Conservation (phyloP, 768 basidiomycete species). For the Punctularia strigosozonata region DNA sequence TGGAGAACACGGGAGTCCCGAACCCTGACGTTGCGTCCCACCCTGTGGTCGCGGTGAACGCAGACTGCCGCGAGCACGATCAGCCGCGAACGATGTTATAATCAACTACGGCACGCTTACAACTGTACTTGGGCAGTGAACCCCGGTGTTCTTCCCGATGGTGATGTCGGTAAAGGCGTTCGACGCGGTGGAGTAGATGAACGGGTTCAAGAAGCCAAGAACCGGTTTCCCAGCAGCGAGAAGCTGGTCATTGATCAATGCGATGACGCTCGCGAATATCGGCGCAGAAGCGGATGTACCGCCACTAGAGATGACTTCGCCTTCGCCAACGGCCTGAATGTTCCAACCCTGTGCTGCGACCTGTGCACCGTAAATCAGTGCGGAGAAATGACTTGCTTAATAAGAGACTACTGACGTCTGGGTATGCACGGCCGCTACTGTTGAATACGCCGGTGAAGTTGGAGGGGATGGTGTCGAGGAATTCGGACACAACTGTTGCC, state of each 20-base stretch:
- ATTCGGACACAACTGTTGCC: slow-evolving; percentile 15
- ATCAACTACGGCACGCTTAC: too few relatives aligned
- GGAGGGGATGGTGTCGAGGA: slow-evolving; percentile 28
- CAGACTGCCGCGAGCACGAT: too few relatives aligned
- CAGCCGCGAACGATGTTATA: too few relatives aligned
- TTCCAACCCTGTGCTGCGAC: slow-evolving; percentile 2
- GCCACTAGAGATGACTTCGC: slow-evolving; percentile 1
- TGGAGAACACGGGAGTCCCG: too few relatives aligned
- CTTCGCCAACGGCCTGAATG: slow-evolving; percentile 2
- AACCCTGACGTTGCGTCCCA: too few relatives aligned
- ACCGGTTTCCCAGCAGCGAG: slow-evolving; percentile 1
- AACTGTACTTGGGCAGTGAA: too few relatives aligned
- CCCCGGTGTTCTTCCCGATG: slow-evolving; percentile 4
- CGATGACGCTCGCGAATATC: slow-evolving; percentile 8
- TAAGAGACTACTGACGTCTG: too few relatives aligned
- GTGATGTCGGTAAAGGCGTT: slow-evolving; percentile 9
- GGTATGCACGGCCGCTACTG: too few relatives aligned
- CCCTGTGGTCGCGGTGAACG: too few relatives aligned
- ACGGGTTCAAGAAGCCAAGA: slow-evolving; percentile 10
- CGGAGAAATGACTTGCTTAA: too few relatives aligned
- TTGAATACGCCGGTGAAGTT: slow-evolving; percentile 39
- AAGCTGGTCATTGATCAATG: slow-evolving; percentile 9
- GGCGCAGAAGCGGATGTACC: slow-evolving; percentile 7
- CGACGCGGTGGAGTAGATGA: slow-evolving; percentile 6
- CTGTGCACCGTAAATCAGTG: too few relatives aligned